Base-by-base conservation (phyloP, 2,329 filamentous ascomycete species). In the Nigrograna mackinnonii region DNA sequence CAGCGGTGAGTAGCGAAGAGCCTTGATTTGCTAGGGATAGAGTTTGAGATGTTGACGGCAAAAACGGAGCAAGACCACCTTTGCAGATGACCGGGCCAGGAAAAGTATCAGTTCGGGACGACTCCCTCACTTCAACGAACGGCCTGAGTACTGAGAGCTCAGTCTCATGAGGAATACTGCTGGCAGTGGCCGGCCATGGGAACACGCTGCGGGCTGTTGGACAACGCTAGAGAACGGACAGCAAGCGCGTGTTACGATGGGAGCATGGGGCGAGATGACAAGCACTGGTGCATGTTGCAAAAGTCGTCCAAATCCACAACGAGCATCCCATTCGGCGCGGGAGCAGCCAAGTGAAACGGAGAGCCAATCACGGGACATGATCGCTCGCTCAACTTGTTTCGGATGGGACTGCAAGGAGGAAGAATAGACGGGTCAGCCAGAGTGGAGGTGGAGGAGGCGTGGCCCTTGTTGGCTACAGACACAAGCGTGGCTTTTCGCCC, bases 341-440 rank as follows among this genome's bases (percentile, higher is more conserved):
- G 59, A 17, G 46, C 43, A 50, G 47, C 43, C 41, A 47, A 41
- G 37, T 24, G 16, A 34, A 47, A 41, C 45, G 20, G 46, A 38
- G 35, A 22, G 37, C 62, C 61, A 65, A 64, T 67, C 46, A 58
- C 34, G 41, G 30, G 24, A 32, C 17, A 21, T 39, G 21, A 28
- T 28, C 24, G 24, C 24, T 14, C 14, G 24, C 11, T 11, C 24
- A 28, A 28, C 11, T 28, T 11, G 24, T 12, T n/a, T n/a, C n/a
- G n/a, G n/a, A n/a, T 56, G 52, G 54, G 56, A 50, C 58, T 60
- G 64, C 57, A 66, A 66, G 60, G 60, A 60, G 56, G n/a, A n/a
- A n/a, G n/a, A n/a, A n/a, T n/a, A n/a, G n/a, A n/a, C n/a, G n/a
- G n/a, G n/a, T n/a, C n/a, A n/a, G n/a, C n/a, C n/a, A n/a, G n/a